A percentile compares a stretch with the other conserved stretches of the same genome.
Conservation (phyloP, 495 filamentous ascomycete species). For the Penicillium fimorum region DNA sequence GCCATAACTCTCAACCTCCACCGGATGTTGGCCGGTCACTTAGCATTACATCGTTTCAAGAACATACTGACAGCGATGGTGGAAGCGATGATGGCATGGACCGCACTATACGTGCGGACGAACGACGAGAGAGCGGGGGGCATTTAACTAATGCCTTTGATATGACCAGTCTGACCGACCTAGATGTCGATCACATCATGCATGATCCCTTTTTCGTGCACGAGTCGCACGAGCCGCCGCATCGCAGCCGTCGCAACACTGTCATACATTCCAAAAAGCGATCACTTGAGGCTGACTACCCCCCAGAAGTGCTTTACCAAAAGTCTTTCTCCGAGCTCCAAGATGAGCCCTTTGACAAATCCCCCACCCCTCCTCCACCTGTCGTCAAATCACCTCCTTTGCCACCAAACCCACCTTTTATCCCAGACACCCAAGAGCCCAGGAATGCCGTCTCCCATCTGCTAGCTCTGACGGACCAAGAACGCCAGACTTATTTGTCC, state of each 20-base stretch:
- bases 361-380: slow-evolving; percentile 26
- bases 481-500: slow-evolving; percentile 62
- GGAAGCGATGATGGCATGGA: slow-evolving; percentile 23
- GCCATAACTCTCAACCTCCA: slow-evolving; percentile 33
- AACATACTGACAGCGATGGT: slow-evolving; percentile 27
- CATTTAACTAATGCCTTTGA: slow-evolving; percentile 37
- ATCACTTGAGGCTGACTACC: slow-evolving; percentile 42
- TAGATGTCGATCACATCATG: slow-evolving; percentile 34
- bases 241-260: slow-evolving; percentile 21
- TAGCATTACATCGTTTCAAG: slow-evolving; percentile 23
- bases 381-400: slow-evolving; percentile 24
- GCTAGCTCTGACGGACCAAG: slow-evolving; percentile 30
- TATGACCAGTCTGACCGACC: slow-evolving; percentile 35
- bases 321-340: slow-evolving; percentile 46
- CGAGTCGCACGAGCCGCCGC: background rate
- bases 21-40: slow-evolving; percentile 27
- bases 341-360: slow-evolving; percentile 46
- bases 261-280: slow-evolving; percentile 35
- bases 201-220: slow-evolving; percentile 35
- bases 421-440: slow-evolving; percentile 15
- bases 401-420: slow-evolving; percentile 14
- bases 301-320: slow-evolving; percentile 39
- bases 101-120: slow-evolving; percentile 24
- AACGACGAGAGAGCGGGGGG: slow-evolving; percentile 27
- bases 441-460: slow-evolving; percentile 34